Conservation (phyloP, 306 rosid species). For the Sicyos baderoa region DNA sequence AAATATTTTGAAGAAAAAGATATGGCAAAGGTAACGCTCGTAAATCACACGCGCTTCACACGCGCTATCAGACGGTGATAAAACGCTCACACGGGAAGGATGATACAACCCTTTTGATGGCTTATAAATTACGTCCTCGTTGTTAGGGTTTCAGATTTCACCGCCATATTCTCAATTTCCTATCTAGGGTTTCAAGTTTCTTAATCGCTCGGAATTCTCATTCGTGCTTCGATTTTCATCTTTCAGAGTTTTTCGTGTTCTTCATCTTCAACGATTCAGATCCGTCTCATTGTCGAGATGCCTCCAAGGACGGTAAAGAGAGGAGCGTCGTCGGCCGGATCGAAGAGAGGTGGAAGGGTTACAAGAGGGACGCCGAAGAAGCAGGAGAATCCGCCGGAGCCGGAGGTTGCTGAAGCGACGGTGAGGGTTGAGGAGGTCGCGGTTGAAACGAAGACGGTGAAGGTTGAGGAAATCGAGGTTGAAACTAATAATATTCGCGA, state of each 20-base stretch:
- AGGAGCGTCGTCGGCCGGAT: slow-evolving; percentile 49
- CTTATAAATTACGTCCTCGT: slow-evolving; percentile 7
- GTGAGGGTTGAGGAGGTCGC: slow-evolving; percentile 32
- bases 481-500: slow-evolving; percentile 4
- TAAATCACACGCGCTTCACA: not conserved
- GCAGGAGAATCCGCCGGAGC: slow-evolving; percentile 39
- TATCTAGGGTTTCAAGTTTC: not conserved
- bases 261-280: slow-evolving; percentile 4
- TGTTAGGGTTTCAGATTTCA: slow-evolving; percentile 15
- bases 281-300: slow-evolving; percentile 31
- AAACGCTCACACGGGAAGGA: not conserved
- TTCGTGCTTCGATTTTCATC: not conserved
- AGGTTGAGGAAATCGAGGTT: slow-evolving; percentile 8
- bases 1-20: not conserved
- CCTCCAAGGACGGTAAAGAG: slow-evolving; percentile 86
- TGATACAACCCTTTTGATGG: not conserved
- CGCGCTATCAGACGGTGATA: slow-evolving; percentile 5
- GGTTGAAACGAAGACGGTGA: slow-evolving; percentile 13
- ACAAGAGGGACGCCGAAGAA: slow-evolving; percentile 50
- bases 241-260: not conserved
- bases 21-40: not conserved
- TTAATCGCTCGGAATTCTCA: not conserved
- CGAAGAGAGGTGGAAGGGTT: slow-evolving; percentile 49
- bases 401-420: slow-evolving; percentile 38
- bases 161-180: not conserved